Evolutionary conservation across 1,139 yeast species (phyloP).

Genomic region (Scheffersomyces segobiensis): DNA sequence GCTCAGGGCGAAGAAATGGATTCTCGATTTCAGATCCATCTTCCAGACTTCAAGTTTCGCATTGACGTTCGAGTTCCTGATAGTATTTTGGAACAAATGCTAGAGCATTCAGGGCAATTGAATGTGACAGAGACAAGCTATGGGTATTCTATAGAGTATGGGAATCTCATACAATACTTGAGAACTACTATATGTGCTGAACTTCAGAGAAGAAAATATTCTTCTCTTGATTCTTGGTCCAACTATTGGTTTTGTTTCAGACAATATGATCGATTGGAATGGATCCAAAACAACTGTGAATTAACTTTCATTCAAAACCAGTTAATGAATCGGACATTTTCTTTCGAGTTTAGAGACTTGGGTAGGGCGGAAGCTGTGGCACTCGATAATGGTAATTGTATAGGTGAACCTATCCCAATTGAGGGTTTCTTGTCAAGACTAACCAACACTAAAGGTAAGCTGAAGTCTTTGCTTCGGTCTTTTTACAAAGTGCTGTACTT

Average conservation of each 20-base stretch:
- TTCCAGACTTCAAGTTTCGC: conserved; percentile 54
- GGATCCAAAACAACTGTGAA: conserved; percentile 61
- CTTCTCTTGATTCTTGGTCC: conserved; percentile 16
- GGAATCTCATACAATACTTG: conserved; percentile 37
- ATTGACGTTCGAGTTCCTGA: conserved; percentile 45
- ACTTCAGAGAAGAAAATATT: conserved; percentile 7
- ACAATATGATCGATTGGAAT: conserved; percentile 72
- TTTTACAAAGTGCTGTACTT: conserved; percentile 62
- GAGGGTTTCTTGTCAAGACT: conserved; percentile 75
- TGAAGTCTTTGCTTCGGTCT: conserved; percentile 39
- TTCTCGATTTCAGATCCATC: conserved; percentile 32
- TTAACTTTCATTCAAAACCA: conserved; percentile 37
- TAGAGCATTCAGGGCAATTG: conserved; percentile 6
- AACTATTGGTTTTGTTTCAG: conserved; percentile 58
- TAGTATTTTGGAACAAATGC: conserved; percentile 17
- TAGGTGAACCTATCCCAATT: conserved; percentile 61
- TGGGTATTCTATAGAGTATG: conserved; percentile 39
- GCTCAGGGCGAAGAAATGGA: conserved; percentile 31
- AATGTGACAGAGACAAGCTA: conserved; percentile 14
- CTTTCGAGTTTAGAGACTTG: conserved; percentile 56
- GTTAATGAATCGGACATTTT: conserved; percentile 23
- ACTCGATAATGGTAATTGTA: conserved; percentile 9
- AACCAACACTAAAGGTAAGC: conserved; percentile 52
- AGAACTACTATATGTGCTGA: conserved; percentile 20
- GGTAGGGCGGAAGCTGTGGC: conserved; percentile 7